phyloP scores from a whole-genome alignment of 1,284 basidiomycete species.

The Exobasidium rhododendri region DNA sequence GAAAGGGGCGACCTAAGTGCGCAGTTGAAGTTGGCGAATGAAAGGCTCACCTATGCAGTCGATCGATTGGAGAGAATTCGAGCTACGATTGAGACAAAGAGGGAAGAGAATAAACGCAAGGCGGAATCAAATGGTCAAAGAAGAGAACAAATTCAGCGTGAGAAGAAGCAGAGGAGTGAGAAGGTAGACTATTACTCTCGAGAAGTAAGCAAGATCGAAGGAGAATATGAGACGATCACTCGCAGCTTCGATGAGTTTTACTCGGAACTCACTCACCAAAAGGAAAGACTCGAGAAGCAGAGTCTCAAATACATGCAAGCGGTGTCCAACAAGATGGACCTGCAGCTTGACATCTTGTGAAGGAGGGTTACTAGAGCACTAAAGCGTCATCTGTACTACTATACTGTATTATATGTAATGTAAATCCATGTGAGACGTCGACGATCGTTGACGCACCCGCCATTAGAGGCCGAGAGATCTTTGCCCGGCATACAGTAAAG shows the following conservation, averaged over 20 bases:
- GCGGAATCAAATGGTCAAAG: not conserved
- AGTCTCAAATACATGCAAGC: not conserved
- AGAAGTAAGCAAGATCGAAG: not conserved
- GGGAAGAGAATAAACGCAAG: slow-evolving; percentile 2
- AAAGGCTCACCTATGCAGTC: not conserved
- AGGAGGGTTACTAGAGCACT: too few relatives aligned
- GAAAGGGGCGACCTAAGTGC: not conserved
- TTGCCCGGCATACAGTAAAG: too few relatives aligned
- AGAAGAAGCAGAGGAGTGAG: slow-evolving; percentile 1
- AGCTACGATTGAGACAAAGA: not conserved
- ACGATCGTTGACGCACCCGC: too few relatives aligned
- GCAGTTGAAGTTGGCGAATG: not conserved
- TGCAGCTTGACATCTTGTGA: not conserved
- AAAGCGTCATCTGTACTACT: too few relatives aligned
- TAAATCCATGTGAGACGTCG: too few relatives aligned
- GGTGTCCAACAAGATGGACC: not conserved
- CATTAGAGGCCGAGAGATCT: too few relatives aligned
- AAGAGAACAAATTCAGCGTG: not conserved
- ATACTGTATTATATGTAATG: too few relatives aligned
- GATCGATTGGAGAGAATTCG: not conserved
- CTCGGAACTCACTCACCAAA: not conserved
- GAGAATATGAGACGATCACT: not conserved
- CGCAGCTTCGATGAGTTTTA: not conserved
- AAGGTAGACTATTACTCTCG: not conserved
- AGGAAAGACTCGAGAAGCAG: slow-evolving; percentile 3